Evolutionary conservation across 164 flowering plant species (phyloP).

Genomic region (Vitis amurensis): DNA sequence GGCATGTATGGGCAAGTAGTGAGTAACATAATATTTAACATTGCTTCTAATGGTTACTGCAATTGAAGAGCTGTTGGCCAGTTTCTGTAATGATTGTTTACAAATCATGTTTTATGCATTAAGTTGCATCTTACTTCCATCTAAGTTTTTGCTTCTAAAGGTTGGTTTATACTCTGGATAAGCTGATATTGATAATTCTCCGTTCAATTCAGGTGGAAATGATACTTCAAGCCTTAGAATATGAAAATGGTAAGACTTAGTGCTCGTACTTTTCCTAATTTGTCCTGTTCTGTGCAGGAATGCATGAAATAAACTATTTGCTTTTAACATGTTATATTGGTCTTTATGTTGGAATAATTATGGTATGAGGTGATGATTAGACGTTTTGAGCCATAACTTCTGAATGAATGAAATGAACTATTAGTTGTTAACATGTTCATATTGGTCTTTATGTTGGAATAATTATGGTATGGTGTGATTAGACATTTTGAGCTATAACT

Average conservation of each 20-base stretch:
- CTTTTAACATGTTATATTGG: not conserved
- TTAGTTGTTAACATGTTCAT: not conserved
- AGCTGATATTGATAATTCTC: constrained; percentile 11
- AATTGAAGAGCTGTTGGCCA: no score
- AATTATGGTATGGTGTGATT: no score
- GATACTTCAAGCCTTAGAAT: constrained; percentile 97
- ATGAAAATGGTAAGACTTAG: constrained; percentile 67
- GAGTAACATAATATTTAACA: no score
- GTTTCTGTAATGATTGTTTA: not conserved
- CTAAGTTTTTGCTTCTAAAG: not conserved
- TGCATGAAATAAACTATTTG: no score
- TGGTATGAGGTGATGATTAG: no score
- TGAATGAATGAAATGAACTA: no score
- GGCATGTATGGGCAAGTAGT: no score
- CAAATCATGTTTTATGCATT: not conserved
- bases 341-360: not conserved
- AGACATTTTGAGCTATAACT: no score
- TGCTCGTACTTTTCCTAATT: not conserved
- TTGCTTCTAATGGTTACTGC: no score
- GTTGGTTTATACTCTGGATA: not conserved
- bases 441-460: not conserved
- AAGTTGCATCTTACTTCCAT: not conserved
- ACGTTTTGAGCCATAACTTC: no score
- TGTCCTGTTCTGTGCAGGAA: not conserved
- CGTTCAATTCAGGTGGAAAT: constrained; percentile 72